Conservation (phyloP, 768 basidiomycete genomes). For the Dioszegia hungarica region DNA sequence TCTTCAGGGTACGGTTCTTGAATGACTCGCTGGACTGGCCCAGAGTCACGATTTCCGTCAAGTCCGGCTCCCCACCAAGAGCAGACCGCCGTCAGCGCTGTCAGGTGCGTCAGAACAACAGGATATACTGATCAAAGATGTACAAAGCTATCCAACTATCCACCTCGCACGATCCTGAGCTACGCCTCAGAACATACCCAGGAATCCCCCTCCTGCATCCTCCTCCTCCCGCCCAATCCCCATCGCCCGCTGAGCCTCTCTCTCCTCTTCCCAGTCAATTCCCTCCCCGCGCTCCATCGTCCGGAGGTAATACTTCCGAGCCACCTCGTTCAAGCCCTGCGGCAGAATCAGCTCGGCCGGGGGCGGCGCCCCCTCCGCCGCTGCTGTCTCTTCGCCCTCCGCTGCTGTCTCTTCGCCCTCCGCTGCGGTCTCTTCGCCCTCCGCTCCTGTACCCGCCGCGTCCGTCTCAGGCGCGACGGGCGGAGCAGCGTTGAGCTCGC, state of each 20-base stretch:
- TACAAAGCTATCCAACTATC: too few relatives aligned
- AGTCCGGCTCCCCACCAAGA: too few relatives aligned
- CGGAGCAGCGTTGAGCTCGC: conserved; percentile 11
- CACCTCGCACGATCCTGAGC: too few relatives aligned
- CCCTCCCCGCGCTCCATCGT: conserved; percentile 34
- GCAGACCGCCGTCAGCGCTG: too few relatives aligned
- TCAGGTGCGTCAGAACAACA: too few relatives aligned
- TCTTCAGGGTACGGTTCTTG: too few relatives aligned
- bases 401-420: not conserved
- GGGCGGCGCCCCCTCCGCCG: not conserved
- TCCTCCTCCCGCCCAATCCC: conserved; percentile 34
- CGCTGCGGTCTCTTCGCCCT: not conserved
- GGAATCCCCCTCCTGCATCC: not conserved
- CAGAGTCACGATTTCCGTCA: too few relatives aligned
- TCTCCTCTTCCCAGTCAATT: conserved; percentile 45
- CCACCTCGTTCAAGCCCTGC: conserved; percentile 17
- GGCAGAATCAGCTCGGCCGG: conserved; percentile 14
- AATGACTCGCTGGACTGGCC: too few relatives aligned
- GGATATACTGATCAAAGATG: too few relatives aligned
- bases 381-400: not conserved
- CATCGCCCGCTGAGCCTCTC: conserved; percentile 41
- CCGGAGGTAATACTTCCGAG: conserved; percentile 29
- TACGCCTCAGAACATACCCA: not conserved
- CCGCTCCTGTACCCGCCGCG: not conserved
- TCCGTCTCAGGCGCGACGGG: not conserved